Conservation (phyloP, 1,284 basidiomycete genomes). For the Boletellus deceptivus region DNA sequence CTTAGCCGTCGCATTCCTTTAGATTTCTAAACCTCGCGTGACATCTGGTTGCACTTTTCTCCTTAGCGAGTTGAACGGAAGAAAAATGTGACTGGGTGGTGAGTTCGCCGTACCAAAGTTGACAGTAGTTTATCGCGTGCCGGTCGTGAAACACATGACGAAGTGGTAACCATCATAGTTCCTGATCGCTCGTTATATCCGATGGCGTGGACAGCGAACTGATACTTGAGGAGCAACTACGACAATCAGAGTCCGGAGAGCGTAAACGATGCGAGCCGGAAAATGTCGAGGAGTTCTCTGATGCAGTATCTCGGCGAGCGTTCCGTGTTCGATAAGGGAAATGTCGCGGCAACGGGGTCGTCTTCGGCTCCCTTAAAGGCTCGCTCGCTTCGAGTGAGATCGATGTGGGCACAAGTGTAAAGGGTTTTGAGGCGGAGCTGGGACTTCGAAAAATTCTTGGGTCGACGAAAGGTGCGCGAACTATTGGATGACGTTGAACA, state of each 20-base stretch:
- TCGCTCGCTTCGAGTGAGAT: neutral
- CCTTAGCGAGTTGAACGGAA: too few relatives aligned
- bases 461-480: neutral
- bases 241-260: conserved; percentile 1
- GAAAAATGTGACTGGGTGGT: too few relatives aligned
- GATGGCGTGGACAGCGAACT: neutral
- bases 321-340: neutral
- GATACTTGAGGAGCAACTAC: conserved; percentile 4
- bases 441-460: conserved; percentile 6
- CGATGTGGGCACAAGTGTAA: conserved; percentile 13
- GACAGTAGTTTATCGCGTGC: neutral
- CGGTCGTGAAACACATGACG: neutral
- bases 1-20: too few relatives aligned
- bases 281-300: conserved; percentile 9
- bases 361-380: conserved; percentile 5
- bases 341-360: conserved; percentile 6
- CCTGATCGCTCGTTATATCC: neutral
- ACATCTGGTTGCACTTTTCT: too few relatives aligned
- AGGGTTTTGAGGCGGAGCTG: neutral
- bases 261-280: conserved; percentile 2
- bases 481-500: neutral
- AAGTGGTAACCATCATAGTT: neutral
- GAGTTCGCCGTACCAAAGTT: neutral
- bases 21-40: too few relatives aligned
- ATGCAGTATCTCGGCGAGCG: conserved; percentile 3